Evolutionary conservation across 1,284 basidiomycete species (phyloP).

Genomic region (Tilletia indica): DNA sequence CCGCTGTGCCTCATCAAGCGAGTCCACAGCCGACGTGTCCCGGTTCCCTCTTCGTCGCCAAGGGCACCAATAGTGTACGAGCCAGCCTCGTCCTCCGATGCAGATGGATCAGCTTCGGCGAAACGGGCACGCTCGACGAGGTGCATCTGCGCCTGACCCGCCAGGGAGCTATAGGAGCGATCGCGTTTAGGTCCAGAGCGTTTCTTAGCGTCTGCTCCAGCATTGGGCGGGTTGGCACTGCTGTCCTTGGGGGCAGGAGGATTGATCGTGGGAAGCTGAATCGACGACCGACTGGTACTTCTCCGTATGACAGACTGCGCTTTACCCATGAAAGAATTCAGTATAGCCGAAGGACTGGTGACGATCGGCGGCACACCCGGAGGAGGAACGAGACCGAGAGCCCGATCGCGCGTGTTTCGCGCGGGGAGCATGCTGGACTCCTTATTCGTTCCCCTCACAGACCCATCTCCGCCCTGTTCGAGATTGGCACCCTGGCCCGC

Average conservation of each 20-base stretch:
- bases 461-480: neutral
- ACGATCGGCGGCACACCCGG: neutral
- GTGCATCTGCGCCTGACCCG: constrained; percentile 44
- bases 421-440: neutral
- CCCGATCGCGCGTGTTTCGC: neutral
- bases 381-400: constrained; percentile 1
- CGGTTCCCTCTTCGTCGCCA: constrained; percentile 8
- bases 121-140: constrained; percentile 44
- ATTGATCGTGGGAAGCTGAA: neutral
- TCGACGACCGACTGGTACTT: neutral
- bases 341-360: constrained; percentile 6
- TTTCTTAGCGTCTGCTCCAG: neutral
- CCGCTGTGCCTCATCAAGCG: neutral
- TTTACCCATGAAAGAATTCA: constrained; percentile 6
- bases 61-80: neutral
- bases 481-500: neutral
- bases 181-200: neutral
- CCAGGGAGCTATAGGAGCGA: constrained; percentile 35
- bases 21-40: constrained; percentile 1
- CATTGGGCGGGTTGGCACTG: neutral
- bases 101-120: constrained; percentile 41
- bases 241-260: neutral
- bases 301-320: constrained; percentile 5
- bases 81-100: constrained; percentile 23
- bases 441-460: neutral